Conservation (phyloP, 805 yeast species). For the Starmerella geochares region DNA sequence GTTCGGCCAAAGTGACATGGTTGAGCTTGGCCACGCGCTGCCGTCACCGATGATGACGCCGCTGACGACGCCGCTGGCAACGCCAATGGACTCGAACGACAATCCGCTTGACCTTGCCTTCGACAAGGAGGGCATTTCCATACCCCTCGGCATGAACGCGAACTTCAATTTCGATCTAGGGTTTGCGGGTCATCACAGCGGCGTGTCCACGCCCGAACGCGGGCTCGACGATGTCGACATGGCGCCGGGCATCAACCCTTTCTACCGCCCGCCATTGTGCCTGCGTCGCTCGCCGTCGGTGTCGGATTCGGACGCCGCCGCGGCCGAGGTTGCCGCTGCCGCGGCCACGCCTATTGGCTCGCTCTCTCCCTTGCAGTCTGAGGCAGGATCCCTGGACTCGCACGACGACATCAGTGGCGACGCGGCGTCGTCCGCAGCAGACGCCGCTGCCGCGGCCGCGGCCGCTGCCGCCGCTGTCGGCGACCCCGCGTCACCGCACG, state of each 20-base stretch:
- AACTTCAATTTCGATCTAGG: constrained; percentile 3
- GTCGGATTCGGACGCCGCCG: not conserved
- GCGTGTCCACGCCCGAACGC: constrained; percentile 1
- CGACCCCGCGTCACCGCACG: too few species aligned
- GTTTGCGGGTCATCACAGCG: not conserved
- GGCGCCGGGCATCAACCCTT: constrained; percentile 29
- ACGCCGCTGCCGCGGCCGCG: constrained; percentile 10
- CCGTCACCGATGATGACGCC: constrained; percentile 17
- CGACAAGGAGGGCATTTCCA: not conserved
- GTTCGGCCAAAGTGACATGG: constrained; percentile 8
- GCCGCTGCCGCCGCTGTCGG: not conserved
- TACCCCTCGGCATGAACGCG: constrained; percentile 5
- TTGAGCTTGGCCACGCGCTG: constrained; percentile 1
- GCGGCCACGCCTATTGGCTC: not conserved
- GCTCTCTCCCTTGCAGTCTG: constrained; percentile 4
- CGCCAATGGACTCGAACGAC: constrained; percentile 16
- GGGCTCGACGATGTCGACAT: constrained; percentile 13
- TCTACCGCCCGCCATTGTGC: constrained; percentile 30
- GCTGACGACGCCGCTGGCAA: constrained; percentile 21
- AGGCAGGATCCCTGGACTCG: not conserved
- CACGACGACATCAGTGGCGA: constrained; percentile 9
- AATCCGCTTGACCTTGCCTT: constrained; percentile 13
- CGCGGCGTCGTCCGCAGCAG: constrained; percentile 1
- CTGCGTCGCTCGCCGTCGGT: constrained; percentile 11
- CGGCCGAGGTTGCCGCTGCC: constrained; percentile 6